Evolutionary conservation across 2,329 filamentous ascomycete genomes (phyloP), one percentile per base, ranked within the genome.

Genomic region (Trichoderma breve): DNA sequence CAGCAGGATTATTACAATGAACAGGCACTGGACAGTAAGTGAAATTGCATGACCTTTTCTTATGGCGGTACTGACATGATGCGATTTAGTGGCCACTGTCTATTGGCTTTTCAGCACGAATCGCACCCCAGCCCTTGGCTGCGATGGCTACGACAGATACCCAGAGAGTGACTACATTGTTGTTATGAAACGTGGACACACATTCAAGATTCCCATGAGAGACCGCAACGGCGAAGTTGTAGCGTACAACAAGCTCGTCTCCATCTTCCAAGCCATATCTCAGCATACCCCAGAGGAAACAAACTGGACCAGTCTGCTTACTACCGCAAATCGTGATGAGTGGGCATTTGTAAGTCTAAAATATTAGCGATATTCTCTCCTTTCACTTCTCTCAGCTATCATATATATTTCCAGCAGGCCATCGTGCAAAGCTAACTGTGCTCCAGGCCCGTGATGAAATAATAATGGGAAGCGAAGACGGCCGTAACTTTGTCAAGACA

Each of bases 311-410:
- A 53, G 72, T 32, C 36, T 74, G 12, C 53, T 74, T 4, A 73
- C 69, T 9, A 67, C 68, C n/a, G 72, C 66, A n/a, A 51, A 73
- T 26, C 72, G 73, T 3, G 57, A 71, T n/a, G 55, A 66, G 14
- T 74, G 73, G 73, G 72, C 73, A 34, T 60, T 43, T 58, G 73
- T 74, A 47, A 65, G 73, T 62, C 21, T 8, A 1, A 11, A n/a
- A 30, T 3, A 30, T 9, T 7, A 30, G 8, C 30, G 6, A 30
- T 30, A 30, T 30, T 8, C 28, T 28, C 30, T 30, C 8, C 8
- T 30, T 30, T 30, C 2, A 30, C 30, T 3, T 30, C 30, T 30
- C 30, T 30, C 8, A 30, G 8, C 8, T 30, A 30, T 30, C 8
- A 30, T 30, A 7, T 7, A 30, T 9, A 30, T 30, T 30, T 8